Percentiles rank a stretch among this genome's conserved stretches.
Evolutionary conservation across 1,284 basidiomycete species (phyloP).

Genomic region (Boletus mariae): DNA sequence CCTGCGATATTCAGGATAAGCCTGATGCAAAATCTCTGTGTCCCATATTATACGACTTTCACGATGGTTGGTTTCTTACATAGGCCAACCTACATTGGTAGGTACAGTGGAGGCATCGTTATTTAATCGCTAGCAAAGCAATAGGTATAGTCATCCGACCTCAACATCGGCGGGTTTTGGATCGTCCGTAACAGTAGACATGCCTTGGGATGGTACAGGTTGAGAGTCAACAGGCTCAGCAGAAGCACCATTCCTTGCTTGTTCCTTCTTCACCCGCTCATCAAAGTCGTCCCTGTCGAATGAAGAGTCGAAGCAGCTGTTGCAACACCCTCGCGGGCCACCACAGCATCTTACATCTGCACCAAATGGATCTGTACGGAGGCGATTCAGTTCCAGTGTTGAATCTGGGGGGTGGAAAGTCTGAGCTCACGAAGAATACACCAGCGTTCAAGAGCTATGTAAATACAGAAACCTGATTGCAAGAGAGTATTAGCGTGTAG

Average conservation of each 20-base stretch:
- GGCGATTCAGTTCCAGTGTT: not conserved
- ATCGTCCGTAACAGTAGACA: slow-evolving; percentile 13
- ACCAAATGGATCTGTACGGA: slow-evolving; percentile 24
- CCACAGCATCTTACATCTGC: slow-evolving; percentile 23
- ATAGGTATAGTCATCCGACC: slow-evolving; percentile 2
- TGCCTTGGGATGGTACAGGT: slow-evolving; percentile 21
- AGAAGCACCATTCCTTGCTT: slow-evolving; percentile 11
- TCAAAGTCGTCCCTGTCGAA: slow-evolving; percentile 33
- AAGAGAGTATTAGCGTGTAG: not conserved
- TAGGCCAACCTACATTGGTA: too few relatives aligned
- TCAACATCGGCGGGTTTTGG: slow-evolving; percentile 2
- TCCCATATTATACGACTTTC: too few relatives aligned
- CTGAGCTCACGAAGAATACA: slow-evolving; percentile 26
- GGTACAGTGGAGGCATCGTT: not conserved
- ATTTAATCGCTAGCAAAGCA: not conserved
- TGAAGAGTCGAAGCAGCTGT: slow-evolving; percentile 26
- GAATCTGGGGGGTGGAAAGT: not conserved
- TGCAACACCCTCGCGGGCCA: slow-evolving; percentile 29
- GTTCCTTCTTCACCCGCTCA: slow-evolving; percentile 27
- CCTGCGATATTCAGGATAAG: too few relatives aligned
- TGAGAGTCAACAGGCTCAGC: slow-evolving; percentile 18
- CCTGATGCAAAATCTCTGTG: too few relatives aligned
- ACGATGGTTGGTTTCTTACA: too few relatives aligned
- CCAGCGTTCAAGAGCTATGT: slow-evolving; percentile 21
- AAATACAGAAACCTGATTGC: slow-evolving; percentile 15